These are phyloP conservation scores for Ophiostoma fasciatum DNA, from an alignment of 2,329 filamentous ascomycete genomes.

Conservation along the genomic window DNA sequence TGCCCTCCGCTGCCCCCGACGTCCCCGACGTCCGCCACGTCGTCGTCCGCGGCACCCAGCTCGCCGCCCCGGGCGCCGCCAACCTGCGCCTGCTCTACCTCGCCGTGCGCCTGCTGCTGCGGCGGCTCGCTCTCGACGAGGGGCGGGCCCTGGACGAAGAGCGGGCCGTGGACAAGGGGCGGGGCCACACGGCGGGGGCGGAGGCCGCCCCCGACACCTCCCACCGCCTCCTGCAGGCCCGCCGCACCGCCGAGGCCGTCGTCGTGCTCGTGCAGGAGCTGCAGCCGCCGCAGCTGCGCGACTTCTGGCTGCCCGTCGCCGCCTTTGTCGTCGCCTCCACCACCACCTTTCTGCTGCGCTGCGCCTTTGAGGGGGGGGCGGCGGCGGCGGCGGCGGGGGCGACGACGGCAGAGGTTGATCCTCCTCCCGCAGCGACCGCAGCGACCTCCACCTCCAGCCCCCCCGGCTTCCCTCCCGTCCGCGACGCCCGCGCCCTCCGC, in stretches of 20 bases:
- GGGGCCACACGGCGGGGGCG: too few relatives aligned
- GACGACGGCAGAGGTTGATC: too few relatives aligned
- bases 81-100: slow-evolving; percentile 38
- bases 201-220: background rate
- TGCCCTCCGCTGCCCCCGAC: background rate
- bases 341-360: background rate
- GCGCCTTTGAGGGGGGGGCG: background rate
- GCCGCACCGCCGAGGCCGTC: slow-evolving; percentile 4
- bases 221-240: background rate
- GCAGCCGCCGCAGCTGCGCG: background rate
- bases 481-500: background rate
- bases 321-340: slow-evolving; percentile 1
- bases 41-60: background rate
- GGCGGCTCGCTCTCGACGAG: slow-evolving; percentile 30
- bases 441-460: too few relatives aligned
- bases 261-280: slow-evolving; percentile 2
- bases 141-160: slow-evolving; percentile 2
- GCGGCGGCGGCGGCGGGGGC: background rate
- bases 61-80: slow-evolving; percentile 22
- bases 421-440: too few relatives aligned
- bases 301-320: slow-evolving; percentile 4
- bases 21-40: slow-evolving; percentile 1
- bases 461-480: too few relatives aligned
- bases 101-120: slow-evolving; percentile 29
- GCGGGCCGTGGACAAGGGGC: too few relatives aligned